A percentile compares a stretch with the other conserved stretches of the same genome.
phyloP scores from a whole-genome alignment of 2,329 filamentous ascomycete genomes.

The Sclerotiophoma versabilis region DNA sequence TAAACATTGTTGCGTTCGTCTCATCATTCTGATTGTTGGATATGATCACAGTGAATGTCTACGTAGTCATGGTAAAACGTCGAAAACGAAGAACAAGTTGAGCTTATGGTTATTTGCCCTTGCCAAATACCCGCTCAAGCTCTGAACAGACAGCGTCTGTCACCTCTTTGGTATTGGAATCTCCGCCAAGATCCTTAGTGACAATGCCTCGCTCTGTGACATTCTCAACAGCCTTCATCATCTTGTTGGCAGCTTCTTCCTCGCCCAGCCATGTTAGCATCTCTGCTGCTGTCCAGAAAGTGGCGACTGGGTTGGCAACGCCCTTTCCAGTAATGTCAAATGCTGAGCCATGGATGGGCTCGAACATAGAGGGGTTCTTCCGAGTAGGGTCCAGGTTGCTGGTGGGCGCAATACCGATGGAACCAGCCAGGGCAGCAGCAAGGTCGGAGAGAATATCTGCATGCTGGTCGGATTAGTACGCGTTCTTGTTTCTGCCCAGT shows the following conservation, averaged over 20 bases:
- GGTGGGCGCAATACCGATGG: slow-evolving; percentile 75
- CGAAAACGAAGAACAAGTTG: too few species aligned
- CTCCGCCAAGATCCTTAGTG: slow-evolving; percentile 63
- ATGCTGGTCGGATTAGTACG: slow-evolving; percentile 33
- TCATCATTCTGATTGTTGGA: too few species aligned
- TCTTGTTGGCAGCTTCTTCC: slow-evolving; percentile 56
- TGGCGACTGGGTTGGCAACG: slow-evolving; percentile 64
- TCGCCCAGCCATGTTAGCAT: slow-evolving; percentile 67
- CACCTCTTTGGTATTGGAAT: slow-evolving; percentile 51
- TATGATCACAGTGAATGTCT: too few species aligned
- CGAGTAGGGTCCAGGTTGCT: slow-evolving; percentile 65
- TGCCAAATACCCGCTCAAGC: slow-evolving; percentile 35
- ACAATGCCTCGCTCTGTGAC: slow-evolving; percentile 61
- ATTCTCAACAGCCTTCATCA: slow-evolving; percentile 62
- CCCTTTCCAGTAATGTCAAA: slow-evolving; percentile 67
- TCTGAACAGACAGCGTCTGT: slow-evolving; percentile 53
- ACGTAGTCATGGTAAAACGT: not conserved
- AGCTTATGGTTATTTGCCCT: not conserved
- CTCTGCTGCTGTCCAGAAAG: slow-evolving; percentile 66
- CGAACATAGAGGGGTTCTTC: slow-evolving; percentile 67
- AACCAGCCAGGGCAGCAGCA: slow-evolving; percentile 72
- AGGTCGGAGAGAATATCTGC: slow-evolving; percentile 76
- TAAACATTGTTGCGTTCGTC: too few species aligned
- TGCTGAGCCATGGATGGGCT: slow-evolving; percentile 67
- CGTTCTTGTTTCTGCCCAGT: too few species aligned